Conservation (phyloP, 2,329 filamentous ascomycete genomes). For the Arthrobotrys megalospora region DNA sequence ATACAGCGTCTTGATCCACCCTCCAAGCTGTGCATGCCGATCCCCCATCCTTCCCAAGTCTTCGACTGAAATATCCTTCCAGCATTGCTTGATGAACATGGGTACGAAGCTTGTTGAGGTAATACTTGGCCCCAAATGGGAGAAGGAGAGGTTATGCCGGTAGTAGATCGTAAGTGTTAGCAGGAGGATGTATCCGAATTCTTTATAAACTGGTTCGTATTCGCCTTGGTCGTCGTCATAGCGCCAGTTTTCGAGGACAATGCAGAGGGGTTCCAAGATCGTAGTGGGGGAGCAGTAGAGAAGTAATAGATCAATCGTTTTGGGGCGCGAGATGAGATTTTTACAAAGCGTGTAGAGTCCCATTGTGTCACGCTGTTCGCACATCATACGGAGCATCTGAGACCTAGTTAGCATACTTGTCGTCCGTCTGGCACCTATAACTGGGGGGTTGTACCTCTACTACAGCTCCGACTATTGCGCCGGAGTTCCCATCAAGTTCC, state of each 20-base stretch:
- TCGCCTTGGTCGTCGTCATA: conserved; percentile 87
- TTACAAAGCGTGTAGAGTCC: conserved; percentile 82
- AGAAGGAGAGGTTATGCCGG: conserved; percentile 77
- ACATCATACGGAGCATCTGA: conserved; percentile 78
- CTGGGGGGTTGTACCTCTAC: conserved; percentile 60
- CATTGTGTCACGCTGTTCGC: conserved; percentile 82
- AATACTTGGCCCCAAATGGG: conserved; percentile 75
- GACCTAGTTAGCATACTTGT: neutral
- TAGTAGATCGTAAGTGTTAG: conserved; percentile 82
- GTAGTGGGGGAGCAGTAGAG: conserved; percentile 80
- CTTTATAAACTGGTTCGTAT: conserved; percentile 87
- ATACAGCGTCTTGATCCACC: conserved; percentile 84
- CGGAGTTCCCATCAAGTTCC: conserved; percentile 80
- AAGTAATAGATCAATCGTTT: conserved; percentile 80
- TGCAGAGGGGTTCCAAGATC: conserved; percentile 81
- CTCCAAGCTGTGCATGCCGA: conserved; percentile 75
- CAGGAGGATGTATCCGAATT: conserved; percentile 83
- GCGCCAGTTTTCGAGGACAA: conserved; percentile 82
- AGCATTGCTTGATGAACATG: conserved; percentile 65
- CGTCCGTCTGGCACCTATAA: neutral
- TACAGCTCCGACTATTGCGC: conserved; percentile 63
- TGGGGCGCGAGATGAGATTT: conserved; percentile 79
- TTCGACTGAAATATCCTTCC: conserved; percentile 70
- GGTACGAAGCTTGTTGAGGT: conserved; percentile 66
- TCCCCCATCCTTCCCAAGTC: conserved; percentile 76